phyloP scores from a whole-genome alignment of 768 basidiomycete species.

The Lyophyllum semitale region DNA sequence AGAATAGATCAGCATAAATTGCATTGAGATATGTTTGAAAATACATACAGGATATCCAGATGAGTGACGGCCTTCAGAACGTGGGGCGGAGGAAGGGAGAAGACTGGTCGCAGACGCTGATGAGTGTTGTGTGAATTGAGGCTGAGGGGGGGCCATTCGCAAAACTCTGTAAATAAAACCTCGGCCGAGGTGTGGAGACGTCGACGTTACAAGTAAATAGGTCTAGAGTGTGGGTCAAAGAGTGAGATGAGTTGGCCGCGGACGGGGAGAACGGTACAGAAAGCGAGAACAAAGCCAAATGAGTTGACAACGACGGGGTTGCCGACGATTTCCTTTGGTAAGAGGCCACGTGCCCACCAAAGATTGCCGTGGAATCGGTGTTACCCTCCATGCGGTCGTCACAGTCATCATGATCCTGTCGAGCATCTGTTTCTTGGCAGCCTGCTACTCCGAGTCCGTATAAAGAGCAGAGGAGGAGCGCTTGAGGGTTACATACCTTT shows the following conservation, averaged over 20 bases:
- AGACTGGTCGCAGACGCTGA: constrained; percentile 21
- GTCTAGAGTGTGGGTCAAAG: background rate
- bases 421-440: background rate
- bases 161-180: background rate
- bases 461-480: background rate
- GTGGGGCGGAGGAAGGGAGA: constrained; percentile 10
- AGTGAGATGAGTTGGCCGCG: constrained; percentile 9
- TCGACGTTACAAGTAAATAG: background rate
- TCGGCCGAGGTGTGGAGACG: constrained; percentile 2
- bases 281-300: constrained; percentile 1
- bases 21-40: background rate
- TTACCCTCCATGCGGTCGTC: background rate
- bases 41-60: constrained; percentile 18
- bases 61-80: constrained; percentile 2
- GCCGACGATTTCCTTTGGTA: background rate
- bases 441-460: background rate
- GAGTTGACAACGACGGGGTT: background rate
- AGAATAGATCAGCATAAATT: background rate
- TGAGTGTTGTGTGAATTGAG: constrained; percentile 21
- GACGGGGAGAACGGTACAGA: background rate
- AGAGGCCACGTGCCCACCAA: constrained; percentile 1
- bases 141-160: constrained; percentile 16
- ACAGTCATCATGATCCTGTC: background rate
- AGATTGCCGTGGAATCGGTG: background rate
- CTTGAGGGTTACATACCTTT: no score